Conservation (phyloP, 768 basidiomycete genomes). For the Leccinum pellstonianum region DNA sequence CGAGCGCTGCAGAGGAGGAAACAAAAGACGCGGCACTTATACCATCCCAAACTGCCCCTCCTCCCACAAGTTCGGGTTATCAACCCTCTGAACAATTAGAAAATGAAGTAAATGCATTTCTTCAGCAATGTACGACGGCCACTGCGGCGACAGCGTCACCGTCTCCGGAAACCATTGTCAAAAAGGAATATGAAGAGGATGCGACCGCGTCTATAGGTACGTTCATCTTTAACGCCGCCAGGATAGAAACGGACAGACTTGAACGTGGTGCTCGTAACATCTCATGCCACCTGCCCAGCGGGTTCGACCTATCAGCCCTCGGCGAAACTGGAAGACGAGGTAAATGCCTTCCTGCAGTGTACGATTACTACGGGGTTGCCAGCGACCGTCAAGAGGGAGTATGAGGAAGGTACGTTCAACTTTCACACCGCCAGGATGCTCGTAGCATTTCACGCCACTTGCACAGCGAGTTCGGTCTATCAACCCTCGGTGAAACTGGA, state of each 20-base stretch:
- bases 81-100: constrained; percentile 10
- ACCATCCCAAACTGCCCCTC: neutral
- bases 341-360: constrained; percentile 3
- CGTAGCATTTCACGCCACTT: neutral
- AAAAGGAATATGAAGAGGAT: constrained; percentile 20
- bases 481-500: constrained; percentile 3
- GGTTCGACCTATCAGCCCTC: neutral
- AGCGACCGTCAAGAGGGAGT: neutral
- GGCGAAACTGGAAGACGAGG: neutral
- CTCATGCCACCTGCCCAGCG: neutral
- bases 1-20: constrained; percentile 5
- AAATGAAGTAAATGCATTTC: constrained; percentile 3
- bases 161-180: neutral
- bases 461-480: neutral
- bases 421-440: neutral
- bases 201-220: neutral
- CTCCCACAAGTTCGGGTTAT: constrained; percentile 5
- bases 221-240: neutral
- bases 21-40: neutral
- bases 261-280: neutral
- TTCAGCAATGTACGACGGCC: neutral
- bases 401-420: no score
- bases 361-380: neutral
- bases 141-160: neutral
- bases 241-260: neutral